Percentiles rank a stretch among this genome's conserved stretches.
Conservation (phyloP, 192 early-diverging fungal genomes). For the Coemansia sp. region DNA sequence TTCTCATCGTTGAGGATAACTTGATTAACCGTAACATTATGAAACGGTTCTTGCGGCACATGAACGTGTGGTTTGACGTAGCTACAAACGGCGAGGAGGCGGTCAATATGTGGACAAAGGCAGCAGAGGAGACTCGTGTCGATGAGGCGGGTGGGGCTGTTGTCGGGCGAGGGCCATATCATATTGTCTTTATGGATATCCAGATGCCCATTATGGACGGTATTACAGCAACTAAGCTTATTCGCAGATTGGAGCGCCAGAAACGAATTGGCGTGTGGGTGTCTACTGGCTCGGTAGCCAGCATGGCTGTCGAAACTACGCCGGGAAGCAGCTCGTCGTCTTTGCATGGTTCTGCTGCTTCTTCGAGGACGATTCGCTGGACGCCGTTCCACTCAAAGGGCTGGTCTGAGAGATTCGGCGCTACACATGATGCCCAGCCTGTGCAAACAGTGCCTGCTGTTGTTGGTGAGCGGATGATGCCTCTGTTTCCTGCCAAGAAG, state of each 20-base stretch:
- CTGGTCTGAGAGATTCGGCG: background rate
- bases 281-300: constrained; percentile 62
- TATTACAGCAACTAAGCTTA: constrained; percentile 80
- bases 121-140: constrained; percentile 26
- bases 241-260: constrained; percentile 67
- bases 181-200: constrained; percentile 85
- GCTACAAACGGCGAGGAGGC: constrained; percentile 84
- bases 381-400: constrained; percentile 17
- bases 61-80: constrained; percentile 72
- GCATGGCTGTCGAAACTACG: constrained; percentile 79
- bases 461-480: background rate
- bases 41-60: constrained; percentile 70
- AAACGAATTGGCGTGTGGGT: constrained; percentile 53
- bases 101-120: constrained; percentile 72
- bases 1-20: constrained; percentile 84
- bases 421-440: background rate
- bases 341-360: background rate
- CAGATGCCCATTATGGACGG: constrained; percentile 92
- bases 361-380: constrained; percentile 15
- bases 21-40: constrained; percentile 74
- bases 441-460: background rate
- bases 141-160: constrained; percentile 3
- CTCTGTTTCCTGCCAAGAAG: background rate
- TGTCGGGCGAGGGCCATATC: constrained; percentile 54
- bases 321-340: constrained; percentile 19